A percentile compares a stretch with the other conserved stretches of the same genome.
Evolutionary conservation across 805 yeast species (phyloP).

Genomic region (Tetrapisispora namnaoensis): DNA sequence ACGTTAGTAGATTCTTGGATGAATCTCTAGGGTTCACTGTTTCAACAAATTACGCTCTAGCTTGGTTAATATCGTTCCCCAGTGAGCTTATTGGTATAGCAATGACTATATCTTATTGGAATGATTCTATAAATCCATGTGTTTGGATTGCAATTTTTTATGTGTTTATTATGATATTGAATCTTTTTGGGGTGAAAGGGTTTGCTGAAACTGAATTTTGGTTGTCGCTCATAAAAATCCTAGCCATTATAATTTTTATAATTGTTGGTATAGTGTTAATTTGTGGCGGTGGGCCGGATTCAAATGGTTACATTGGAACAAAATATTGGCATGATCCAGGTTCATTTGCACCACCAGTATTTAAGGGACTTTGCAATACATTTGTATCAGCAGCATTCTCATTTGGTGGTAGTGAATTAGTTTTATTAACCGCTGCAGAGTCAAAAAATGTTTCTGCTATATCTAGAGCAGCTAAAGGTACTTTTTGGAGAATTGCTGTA

Average conservation of each 20-base stretch:
- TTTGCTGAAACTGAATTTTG: constrained; percentile 47
- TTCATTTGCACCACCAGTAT: constrained; percentile 38
- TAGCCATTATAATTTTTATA: constrained; percentile 38
- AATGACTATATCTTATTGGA: constrained; percentile 42
- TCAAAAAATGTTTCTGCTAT: constrained; percentile 44
- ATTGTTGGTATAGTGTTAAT: constrained; percentile 38
- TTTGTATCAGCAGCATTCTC: constrained; percentile 68
- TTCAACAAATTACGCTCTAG: constrained; percentile 48
- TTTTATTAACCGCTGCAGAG: constrained; percentile 66
- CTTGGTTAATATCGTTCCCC: constrained; percentile 47
- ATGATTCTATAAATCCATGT: constrained; percentile 14
- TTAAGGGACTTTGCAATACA: constrained; percentile 55
- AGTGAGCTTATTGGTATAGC: constrained; percentile 48
- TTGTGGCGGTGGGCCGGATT: constrained; percentile 39
- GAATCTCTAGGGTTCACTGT: constrained; percentile 53
- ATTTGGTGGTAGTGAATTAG: constrained; percentile 60
- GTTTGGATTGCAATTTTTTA: constrained; percentile 22
- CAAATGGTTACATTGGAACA: constrained; percentile 35
- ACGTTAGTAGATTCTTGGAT: constrained; percentile 44
- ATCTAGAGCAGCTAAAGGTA: constrained; percentile 51
- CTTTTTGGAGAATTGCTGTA: constrained; percentile 46
- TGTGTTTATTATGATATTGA: constrained; percentile 34
- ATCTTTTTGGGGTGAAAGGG: constrained; percentile 42
- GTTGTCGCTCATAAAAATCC: constrained; percentile 36
- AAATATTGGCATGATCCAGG: constrained; percentile 45